Evolutionary conservation across 805 yeast species (phyloP), one percentile per base, ranked within the genome.

Genomic region (Saturnispora diversa): DNA sequence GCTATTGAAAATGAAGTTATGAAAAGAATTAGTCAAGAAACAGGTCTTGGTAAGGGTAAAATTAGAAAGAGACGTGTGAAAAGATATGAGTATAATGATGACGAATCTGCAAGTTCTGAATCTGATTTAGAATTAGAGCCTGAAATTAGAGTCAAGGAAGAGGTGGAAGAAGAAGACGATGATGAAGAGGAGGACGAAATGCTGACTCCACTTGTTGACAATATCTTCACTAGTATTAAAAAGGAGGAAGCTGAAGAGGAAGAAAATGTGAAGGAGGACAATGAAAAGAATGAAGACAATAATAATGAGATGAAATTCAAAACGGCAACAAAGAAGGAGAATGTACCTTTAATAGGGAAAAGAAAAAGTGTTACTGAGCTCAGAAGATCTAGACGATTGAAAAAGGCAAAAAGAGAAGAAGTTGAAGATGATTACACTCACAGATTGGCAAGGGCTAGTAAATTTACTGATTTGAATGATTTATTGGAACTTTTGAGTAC

Each of bases 401-500:
- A n/a, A 32, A 32, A 21, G 33, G 30, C 22, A 3, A 45, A 42
- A 7, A 31, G 15, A 11, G 34, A 45, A n/a, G 40, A 39, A 13
- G 24, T 22, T 12, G 50, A 48, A 4, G 49, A 37, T n/a, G 52
- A 44, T 2, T 46, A 46, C 12, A 50, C 43, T 3, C 46, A 44
- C 5, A 47, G 37, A 21, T 27, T 39, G 10, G 33, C 37, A 12
- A 33, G 42, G 19, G 38, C 38, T 11, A 34, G 47, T 36, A 37
- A 37, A 16, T 44, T 42, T 19, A 31, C 47, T 17, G 63, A 61
- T 44, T 43, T 56, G 20, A 57, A 55, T 16, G 52, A 48, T 22
- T 39, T 54, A 10, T 37, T 61, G 24, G 49, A 46, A 4, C 35
- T 45, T 19, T 35, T 55, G 15, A 21, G 38, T 7, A 23, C 44